phyloP scores from a whole-genome alignment of 1,284 basidiomycete genomes.

The Ganoderma lucidum region DNA sequence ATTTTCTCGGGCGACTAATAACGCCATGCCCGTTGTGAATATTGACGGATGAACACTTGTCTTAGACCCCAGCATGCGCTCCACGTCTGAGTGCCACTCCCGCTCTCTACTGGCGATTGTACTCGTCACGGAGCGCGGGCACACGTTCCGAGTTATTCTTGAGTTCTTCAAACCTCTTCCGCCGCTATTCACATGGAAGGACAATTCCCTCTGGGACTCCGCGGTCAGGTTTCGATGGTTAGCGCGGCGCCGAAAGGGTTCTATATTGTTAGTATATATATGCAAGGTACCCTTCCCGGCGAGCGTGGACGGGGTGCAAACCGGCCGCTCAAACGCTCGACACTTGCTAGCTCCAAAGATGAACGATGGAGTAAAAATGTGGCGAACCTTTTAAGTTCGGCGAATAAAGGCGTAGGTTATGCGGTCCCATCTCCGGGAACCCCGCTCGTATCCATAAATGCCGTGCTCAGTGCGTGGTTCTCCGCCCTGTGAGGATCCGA shows the following conservation, averaged over 20 bases:
- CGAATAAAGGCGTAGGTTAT: slow-evolving; percentile 5
- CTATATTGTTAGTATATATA: not conserved
- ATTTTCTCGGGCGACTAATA: too few relatives aligned
- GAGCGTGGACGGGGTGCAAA: too few relatives aligned
- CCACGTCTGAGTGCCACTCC: not conserved
- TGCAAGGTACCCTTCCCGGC: not conserved
- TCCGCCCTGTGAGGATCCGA: not conserved
- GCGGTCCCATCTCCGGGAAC: not conserved
- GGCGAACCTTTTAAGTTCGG: not conserved
- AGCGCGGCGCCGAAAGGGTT: not conserved
- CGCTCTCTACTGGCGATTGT: not conserved
- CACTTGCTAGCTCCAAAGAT: not conserved
- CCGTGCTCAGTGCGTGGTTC: not conserved
- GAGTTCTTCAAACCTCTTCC: not conserved
- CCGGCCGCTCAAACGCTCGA: not conserved
- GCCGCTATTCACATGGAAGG: not conserved
- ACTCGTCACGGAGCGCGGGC: not conserved
- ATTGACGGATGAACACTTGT: not conserved
- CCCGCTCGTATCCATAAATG: slow-evolving; percentile 3
- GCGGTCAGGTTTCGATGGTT: not conserved
- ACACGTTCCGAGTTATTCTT: not conserved
- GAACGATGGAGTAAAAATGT: not conserved
- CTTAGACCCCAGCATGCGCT: not conserved
- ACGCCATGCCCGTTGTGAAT: too few relatives aligned
- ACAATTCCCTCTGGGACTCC: not conserved